Evolutionary conservation across 371 early-diverging fungal genomes (phyloP), one percentile per base, ranked within the genome.

Genomic region (Circinella minor): DNA sequence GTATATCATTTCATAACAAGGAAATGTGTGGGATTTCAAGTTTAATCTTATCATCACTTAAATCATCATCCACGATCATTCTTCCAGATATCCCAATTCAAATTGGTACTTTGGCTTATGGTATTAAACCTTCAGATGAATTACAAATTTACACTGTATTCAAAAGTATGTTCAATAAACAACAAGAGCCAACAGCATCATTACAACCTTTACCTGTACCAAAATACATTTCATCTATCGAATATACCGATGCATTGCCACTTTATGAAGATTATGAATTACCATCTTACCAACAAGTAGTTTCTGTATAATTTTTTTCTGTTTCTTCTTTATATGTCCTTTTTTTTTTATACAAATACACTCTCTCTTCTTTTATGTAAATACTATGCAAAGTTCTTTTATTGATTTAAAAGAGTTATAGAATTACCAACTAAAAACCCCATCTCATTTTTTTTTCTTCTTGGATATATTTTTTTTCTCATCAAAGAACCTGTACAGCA

Each of bases 241-340:
- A 78, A 57, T 72, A 76, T 46, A 78, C 78, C 59, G 75, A 81
- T 10, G 55, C 70, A 10, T 60, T 78, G 18, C 81, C 81, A 10
- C n/a, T 70, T 0, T 81, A 81, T 36, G 71, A 66, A 46, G 15
- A 72, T 9, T 66, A 67, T 34, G 85, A 77, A 90, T 72, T 55
- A 87, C 94, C 75, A 71, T 65, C 80, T 82, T 94, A 81, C 91
- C 93, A 71, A 88, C 67, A 65, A 65, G 43, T 43, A 43, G 6
- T 43, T 27, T 43, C 15, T 8, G 15, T 1, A 54, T 54, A 54
- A 18, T 54, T 13, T 5, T 54, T 18, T n/a, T n/a, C n/a, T 18
- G 15, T 54, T 13, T 18, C 0, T 18, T 6, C 54, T 54, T 18
- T n/a, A n/a, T 54, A 27, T n/a, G 4, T 54, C 1, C 54, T 1